Evolutionary conservation across 495 filamentous ascomycete species (phyloP).

Genomic region (Lasiosphaeria ovina): DNA sequence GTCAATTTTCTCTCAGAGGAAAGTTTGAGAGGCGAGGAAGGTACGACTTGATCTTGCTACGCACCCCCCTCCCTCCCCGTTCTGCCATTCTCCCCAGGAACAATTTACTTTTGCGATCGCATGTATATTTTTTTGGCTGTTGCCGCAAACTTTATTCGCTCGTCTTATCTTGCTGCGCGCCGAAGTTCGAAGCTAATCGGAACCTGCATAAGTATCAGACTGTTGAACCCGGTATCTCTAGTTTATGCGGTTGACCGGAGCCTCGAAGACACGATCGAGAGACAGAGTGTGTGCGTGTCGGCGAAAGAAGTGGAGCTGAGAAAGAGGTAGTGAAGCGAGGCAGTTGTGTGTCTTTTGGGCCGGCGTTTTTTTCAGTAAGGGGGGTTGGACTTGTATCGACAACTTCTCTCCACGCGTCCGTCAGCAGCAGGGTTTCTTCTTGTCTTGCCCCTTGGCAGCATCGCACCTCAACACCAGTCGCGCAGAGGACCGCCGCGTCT

Average conservation of each 20-base stretch:
- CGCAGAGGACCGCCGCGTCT: background rate
- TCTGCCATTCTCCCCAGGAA: too few relatives aligned
- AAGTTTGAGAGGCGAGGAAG: constrained; percentile 37
- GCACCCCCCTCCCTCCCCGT: background rate
- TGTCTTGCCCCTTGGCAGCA: too few relatives aligned
- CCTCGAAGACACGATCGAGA: constrained; percentile 8
- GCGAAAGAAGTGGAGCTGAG: constrained; percentile 6
- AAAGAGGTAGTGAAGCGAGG: constrained; percentile 2
- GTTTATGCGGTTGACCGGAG: constrained; percentile 7
- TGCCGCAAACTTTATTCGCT: constrained; percentile 3
- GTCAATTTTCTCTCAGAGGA: constrained; percentile 35
- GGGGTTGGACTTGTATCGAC: background rate
- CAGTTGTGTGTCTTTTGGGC: constrained; percentile 4
- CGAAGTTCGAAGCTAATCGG: constrained; percentile 21
- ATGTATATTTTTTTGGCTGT: constrained; percentile 7
- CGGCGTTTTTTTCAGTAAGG: constrained; percentile 1
- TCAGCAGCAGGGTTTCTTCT: background rate
- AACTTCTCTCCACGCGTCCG: background rate
- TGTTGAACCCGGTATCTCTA: constrained; percentile 18
- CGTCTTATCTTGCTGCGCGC: constrained; percentile 20
- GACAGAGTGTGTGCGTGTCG: constrained; percentile 2
- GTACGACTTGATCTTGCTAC: constrained; percentile 29
- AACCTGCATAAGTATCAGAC: constrained; percentile 24
- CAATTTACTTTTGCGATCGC: constrained; percentile 10
- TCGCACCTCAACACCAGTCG: constrained; percentile 1